Evolutionary conservation across 1,284 basidiomycete genomes (phyloP).

Genomic region (Rhodotorula sp.): DNA sequence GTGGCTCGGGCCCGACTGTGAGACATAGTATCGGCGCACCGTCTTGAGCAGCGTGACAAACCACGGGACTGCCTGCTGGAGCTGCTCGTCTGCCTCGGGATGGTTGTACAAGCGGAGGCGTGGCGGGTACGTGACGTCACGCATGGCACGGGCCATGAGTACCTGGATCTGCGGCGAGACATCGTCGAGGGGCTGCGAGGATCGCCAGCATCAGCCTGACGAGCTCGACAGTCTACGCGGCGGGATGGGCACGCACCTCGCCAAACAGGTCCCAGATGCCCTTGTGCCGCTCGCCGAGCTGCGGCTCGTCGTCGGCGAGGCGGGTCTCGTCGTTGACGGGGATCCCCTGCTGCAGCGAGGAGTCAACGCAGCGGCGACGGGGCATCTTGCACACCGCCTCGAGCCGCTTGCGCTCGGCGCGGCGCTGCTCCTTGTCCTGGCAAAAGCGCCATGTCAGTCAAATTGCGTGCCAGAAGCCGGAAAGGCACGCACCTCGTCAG

Average conservation of each 20-base stretch:
- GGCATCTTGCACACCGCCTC: conserved; percentile 28
- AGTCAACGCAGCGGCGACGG: conserved; percentile 13
- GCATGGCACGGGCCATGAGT: conserved; percentile 34
- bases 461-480: not conserved
- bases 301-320: conserved; percentile 25
- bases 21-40: not conserved
- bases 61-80: conserved; percentile 29
- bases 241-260: conserved; percentile 11
- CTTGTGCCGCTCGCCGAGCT: conserved; percentile 31
- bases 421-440: not conserved
- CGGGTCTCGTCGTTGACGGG: conserved; percentile 24
- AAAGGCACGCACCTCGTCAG: conserved; percentile 3
- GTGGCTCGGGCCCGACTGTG: not conserved
- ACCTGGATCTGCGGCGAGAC: conserved; percentile 35
- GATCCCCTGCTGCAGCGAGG: conserved; percentile 7
- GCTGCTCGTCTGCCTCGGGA: conserved; percentile 18
- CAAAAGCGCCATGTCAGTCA: not conserved
- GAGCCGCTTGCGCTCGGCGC: conserved; percentile 21
- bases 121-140: conserved; percentile 28
- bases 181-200: conserved; percentile 20
- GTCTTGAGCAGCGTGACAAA: conserved; percentile 21
- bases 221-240: not conserved
- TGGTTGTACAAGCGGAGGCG: conserved; percentile 23
- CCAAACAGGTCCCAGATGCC: conserved; percentile 30
- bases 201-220: not conserved